Conservation (phyloP, 768 basidiomycete genomes). For the Lactarius akahatsu region DNA sequence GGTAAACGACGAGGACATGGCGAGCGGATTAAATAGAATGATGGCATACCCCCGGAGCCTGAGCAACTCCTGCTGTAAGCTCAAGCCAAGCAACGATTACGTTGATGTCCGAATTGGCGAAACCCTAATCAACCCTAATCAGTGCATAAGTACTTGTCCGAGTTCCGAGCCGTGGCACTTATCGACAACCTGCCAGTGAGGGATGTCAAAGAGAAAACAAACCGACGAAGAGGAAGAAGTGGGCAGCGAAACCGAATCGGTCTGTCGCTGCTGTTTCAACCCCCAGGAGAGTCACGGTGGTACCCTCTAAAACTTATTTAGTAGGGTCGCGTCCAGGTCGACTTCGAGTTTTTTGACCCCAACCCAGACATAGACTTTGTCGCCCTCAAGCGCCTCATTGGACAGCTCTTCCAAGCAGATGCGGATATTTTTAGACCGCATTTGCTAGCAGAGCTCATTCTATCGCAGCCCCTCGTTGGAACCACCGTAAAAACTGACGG, state of each 20-base stretch:
- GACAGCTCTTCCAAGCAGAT: conserved; percentile 72
- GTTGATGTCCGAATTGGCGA: not conserved
- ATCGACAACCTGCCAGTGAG: not conserved
- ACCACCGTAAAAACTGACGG: conserved; percentile 94
- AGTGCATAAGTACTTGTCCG: no score
- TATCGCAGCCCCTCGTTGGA: conserved; percentile 73
- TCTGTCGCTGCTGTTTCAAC: conserved; percentile 38
- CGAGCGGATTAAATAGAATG: not conserved
- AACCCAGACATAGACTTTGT: conserved; percentile 81
- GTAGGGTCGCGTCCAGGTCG: conserved; percentile 75
- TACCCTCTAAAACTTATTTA: conserved; percentile 26
- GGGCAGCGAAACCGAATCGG: conserved; percentile 42
- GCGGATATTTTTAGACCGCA: conserved; percentile 68
- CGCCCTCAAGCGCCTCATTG: conserved; percentile 72
- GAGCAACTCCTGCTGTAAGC: no score
- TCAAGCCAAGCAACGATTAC: not conserved
- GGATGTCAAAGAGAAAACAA: conserved; percentile 59
- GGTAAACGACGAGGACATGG: not conserved
- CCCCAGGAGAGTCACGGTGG: not conserved
- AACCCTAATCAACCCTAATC: not conserved
- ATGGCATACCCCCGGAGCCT: no score
- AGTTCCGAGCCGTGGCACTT: not conserved
- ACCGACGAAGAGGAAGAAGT: conserved; percentile 36
- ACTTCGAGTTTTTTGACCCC: conserved; percentile 93
- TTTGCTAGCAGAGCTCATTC: conserved; percentile 76